These are phyloP conservation scores for Paraglomus occultum DNA, from an alignment of 192 early-diverging fungal species.

Conservation along the genomic window DNA sequence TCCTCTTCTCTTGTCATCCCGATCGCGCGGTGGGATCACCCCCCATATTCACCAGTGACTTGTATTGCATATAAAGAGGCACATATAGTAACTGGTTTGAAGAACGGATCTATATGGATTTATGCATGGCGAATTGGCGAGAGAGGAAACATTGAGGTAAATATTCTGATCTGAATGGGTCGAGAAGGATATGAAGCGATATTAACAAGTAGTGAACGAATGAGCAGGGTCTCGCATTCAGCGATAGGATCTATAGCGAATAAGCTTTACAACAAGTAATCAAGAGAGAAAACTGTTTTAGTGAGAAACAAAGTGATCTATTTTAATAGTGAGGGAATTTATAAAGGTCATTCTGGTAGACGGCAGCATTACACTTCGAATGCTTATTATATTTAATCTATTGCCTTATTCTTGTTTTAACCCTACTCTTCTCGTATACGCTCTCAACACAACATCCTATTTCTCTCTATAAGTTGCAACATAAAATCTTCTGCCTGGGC, in stretches of 20 bases:
- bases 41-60: constrained; percentile 38
- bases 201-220: constrained; percentile 1
- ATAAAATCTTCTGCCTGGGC: constrained; percentile 46
- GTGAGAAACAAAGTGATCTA: too few species aligned
- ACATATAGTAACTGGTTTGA: constrained; percentile 49
- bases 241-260: neutral
- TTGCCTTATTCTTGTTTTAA: too few species aligned
- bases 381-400: too few species aligned
- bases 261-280: neutral
- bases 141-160: constrained; percentile 5
- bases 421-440: too few species aligned
- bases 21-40: constrained; percentile 46
- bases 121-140: constrained; percentile 27
- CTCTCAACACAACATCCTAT: neutral
- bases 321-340: too few species aligned
- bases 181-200: neutral
- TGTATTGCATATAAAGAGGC: constrained; percentile 37
- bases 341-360: too few species aligned
- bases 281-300: too few species aligned
- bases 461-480: constrained; percentile 35
- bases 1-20: constrained; percentile 50
- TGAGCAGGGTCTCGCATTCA: neutral
- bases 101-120: constrained; percentile 57
- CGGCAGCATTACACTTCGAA: too few species aligned
- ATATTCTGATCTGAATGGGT: neutral